Base-by-base conservation (phyloP, 2,329 filamentous ascomycete species). In the Knoxdaviesia capensis region DNA sequence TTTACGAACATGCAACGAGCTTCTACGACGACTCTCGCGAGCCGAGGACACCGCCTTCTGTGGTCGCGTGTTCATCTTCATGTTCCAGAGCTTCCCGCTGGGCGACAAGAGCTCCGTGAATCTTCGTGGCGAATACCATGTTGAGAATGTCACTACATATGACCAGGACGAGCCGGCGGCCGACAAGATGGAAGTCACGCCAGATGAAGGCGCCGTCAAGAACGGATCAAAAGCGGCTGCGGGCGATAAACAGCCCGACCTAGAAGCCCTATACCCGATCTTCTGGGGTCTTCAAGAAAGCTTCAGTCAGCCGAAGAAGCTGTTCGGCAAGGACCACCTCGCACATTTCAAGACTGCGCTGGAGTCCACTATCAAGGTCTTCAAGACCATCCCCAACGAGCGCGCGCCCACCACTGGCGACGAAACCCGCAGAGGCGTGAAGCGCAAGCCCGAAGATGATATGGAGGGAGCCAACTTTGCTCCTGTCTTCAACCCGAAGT, bases 101-200 rank as follows among this genome's bases (percentile, higher is more conserved):
- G 88, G 88, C 32, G 92, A 98, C 59, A 90, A 88, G 56, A 96
- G 90, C 56, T 94, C 90, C 0, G 90, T 98, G 40, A 99, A 99
- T 54, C 68, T 96, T 35, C 75, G 90, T 41, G 90, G 90, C 50
- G 88, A 96, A 61, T 99, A 90, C 50, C 90, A 99, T 53, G 75
- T 82, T 30, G 90, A 96, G 53, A 99, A 98, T 64, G 74, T 87
- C 43, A 98, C 92, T 1, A 76, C 73, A 0, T 98, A 77, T 53
- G 84, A 94, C 52, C 68, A 77, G 33, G 53, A 52, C 8, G 35
- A 34, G 33, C 37, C 20, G 20, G 39, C 56, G 36, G 53, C 55
- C 7, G 69, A 74, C 44, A 65, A 64, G 41, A 86, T 81, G 74
- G 79, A 83, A 20, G 63, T 85, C 9, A 80, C 85, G 59, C 6